Base-by-base conservation (phyloP, 805 yeast species). In the Lipomyces sp. region DNA sequence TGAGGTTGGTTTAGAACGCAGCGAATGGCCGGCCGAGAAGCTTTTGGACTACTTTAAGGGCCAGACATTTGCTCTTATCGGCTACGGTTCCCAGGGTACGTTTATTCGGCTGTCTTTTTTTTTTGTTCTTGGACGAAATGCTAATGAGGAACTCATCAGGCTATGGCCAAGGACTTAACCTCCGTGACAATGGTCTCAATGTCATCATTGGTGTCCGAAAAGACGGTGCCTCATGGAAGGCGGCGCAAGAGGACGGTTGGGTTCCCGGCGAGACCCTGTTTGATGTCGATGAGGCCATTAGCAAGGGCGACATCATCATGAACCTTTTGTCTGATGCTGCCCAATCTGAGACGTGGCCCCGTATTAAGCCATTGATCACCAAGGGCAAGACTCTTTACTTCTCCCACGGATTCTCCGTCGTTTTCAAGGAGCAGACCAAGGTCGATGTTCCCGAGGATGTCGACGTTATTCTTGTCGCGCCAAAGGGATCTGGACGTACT, bases 401-500 rank as follows among this genome's bases (percentile, higher is more conserved):
- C 86, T 90, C 99, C 72, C 99, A 95, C 85, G 99, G 99, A 80
- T 95, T 95, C 91, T 93, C 98, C 64, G 98, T 98, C 79, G 98
- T 95, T 70, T 95, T 95, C 94, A 92, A 92, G 85, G 92, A 92
- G 77, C 89, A 94, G 83, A 95, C 99, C 80, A 85, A 93, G 78
- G 99, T 95, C 77, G 97, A 87, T 77, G 89, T 97, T 77, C 99
- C 99, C 84, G 83, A 84, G 74, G 90, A 94, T 84, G 86, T 95
- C 74, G 99, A 95, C 79, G 98, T 93, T 75, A 95, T 95, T 84
- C 86, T 95, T 79, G 99, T 94, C 79, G 99, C 99, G 82, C 99
- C 99, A 85, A 95, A 95, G 90, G 99, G 99, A 81, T 94, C 98
- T 72, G 99, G 99, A 85, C 92, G 99, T 87, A 95, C 99, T 76